phyloP scores from a whole-genome alignment of 108 stramenopile genomes.

The Skeletonema tropicum region DNA sequence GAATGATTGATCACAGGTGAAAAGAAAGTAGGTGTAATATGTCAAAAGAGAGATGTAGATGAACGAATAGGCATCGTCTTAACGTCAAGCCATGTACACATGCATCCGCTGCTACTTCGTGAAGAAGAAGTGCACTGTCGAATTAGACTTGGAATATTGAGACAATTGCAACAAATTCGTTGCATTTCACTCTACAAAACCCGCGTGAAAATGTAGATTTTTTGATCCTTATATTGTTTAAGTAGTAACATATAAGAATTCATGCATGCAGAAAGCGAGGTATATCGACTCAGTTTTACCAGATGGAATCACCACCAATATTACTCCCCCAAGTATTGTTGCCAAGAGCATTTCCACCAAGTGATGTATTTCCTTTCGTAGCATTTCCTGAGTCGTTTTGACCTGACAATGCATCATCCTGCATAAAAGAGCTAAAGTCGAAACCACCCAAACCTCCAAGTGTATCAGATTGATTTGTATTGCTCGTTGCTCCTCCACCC shows the following conservation, averaged over 20 bases:
- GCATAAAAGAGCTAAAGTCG: slow-evolving; percentile 10
- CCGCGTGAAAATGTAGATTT: too few relatives aligned
- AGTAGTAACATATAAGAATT: neutral
- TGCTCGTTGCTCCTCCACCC: slow-evolving; percentile 15
- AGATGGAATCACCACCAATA: slow-evolving; percentile 9
- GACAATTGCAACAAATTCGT: too few relatives aligned
- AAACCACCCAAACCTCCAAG: slow-evolving; percentile 8
- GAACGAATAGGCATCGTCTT: too few relatives aligned
- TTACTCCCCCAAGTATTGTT: slow-evolving; percentile 1
- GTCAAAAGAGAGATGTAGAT: too few relatives aligned
- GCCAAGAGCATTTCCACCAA: slow-evolving; percentile 5
- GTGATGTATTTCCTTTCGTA: neutral
- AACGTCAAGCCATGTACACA: too few relatives aligned
- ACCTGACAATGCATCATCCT: neutral
- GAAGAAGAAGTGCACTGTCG: too few relatives aligned
- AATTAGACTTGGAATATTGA: too few relatives aligned
- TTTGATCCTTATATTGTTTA: neutral
- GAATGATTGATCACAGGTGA: too few relatives aligned
- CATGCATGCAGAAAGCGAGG: neutral
- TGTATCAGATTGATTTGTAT: slow-evolving; percentile 9
- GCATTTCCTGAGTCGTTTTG: neutral
- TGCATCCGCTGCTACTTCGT: too few relatives aligned
- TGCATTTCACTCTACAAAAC: too few relatives aligned
- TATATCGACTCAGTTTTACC: neutral
- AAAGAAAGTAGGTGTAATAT: too few relatives aligned